phyloP scores from a whole-genome alignment of 352 stramenopile genomes.

The Pythium utonaiense region DNA sequence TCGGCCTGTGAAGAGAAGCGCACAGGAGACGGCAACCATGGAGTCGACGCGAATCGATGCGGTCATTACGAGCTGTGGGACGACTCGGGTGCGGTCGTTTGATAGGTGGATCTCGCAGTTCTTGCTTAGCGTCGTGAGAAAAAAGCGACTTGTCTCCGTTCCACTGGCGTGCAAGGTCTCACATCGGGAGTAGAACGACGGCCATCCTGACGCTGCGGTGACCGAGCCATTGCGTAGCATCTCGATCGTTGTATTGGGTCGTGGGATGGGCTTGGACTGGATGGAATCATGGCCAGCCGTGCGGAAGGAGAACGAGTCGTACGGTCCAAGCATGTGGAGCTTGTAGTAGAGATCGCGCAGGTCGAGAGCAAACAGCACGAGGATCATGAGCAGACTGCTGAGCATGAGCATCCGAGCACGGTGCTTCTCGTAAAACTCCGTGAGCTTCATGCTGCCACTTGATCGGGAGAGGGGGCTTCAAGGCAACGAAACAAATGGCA shows the following conservation, averaged over 20 bases:
- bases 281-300: constrained; percentile 9
- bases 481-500: too few relatives aligned
- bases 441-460: neutral
- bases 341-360: constrained; percentile 23
- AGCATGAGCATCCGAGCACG: constrained; percentile 10
- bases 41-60: constrained; percentile 16
- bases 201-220: constrained; percentile 12
- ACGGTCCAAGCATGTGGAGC: constrained; percentile 15
- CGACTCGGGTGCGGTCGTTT: neutral
- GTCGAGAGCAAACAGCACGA: constrained; percentile 14
- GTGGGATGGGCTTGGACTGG: constrained; percentile 5
- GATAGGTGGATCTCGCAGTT: constrained; percentile 15
- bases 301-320: constrained; percentile 18
- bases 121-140: constrained; percentile 2
- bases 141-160: constrained; percentile 10
- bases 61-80: constrained; percentile 13
- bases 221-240: constrained; percentile 4
- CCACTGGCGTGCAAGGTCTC: constrained; percentile 9
- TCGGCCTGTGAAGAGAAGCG: constrained; percentile 9
- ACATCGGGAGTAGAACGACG: constrained; percentile 19
- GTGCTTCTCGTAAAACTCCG: neutral
- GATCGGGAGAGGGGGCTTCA: too few relatives aligned
- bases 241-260: constrained; percentile 7
- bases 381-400: constrained; percentile 13
- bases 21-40: constrained; percentile 6